Evolutionary conservation across 2,329 filamentous ascomycete species (phyloP), one percentile per base, ranked within the genome.

Genomic region (Pseudocercospora eumusae): DNA sequence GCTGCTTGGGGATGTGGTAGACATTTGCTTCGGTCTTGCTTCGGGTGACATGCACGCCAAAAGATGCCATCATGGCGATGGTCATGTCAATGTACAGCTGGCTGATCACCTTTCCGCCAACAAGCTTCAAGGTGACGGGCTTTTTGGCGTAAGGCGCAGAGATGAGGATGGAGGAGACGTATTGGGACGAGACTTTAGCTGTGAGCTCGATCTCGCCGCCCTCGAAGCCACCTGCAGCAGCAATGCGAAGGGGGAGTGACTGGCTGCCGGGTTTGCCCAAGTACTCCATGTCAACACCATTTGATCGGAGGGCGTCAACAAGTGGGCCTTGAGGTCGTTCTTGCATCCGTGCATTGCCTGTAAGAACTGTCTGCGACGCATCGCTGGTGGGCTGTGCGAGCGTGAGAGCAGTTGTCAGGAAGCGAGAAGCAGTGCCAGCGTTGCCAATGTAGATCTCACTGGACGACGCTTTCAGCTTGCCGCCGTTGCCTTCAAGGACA

Each of bases 41-140:
- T 69, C 85, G 87, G 64, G 86, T 82, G 11, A 97, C 95, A 42
- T 87, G 76, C 44, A 99, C 86, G 55, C 95, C 95, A 72, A 99
- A 99, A 2, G 90, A 84, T 59, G 85, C 84, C 95, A 99, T 99
- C 93, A 99, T 99, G 15, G 92, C 85, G 57, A 96, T 92, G 1
- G 95, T 99, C 93, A 99, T 98, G 75, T 99, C 92, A 71, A 99
- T 98, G 76, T 99, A 99, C 1, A 88, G 87, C 75, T 98, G 93
- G 1, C 93, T 98, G 67, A 99, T 96, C 47, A 95, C 93, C 76
- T 96, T 98, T 59, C 93, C 95, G n/a, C 95, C 95, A 11, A 98
- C 89, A 42, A 99, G 83, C 44, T 88, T 89, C 67, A 99, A 80
- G 0, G 92, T 97, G 40, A 99, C 93, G 0, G 93, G 91, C 65